Base-by-base conservation (phyloP, 2,329 filamentous ascomycete genomes). In the Pseudocercospora vitis region DNA sequence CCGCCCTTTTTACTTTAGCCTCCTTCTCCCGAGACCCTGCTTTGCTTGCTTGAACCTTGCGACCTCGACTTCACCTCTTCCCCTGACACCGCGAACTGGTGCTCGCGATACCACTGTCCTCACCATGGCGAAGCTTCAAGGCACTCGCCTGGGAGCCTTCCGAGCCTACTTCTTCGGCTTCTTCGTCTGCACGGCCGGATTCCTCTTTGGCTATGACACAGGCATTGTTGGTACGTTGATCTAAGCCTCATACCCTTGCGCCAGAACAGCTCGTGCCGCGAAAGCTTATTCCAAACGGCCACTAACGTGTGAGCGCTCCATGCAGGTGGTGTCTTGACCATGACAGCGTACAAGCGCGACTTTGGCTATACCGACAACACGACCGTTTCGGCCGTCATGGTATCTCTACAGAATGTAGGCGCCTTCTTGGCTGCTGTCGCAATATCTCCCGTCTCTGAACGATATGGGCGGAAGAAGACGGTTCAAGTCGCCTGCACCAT, bases 391-490 rank as follows among this genome's bases (percentile, higher is more conserved):
- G 59, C 64, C 3, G 75, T 79, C 45, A 73, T 75, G 29, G 75
- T 79, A 16, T 74, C 75, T 2, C 74, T 80, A 14, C 77, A 80
- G 49, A 77, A 80, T 56, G 74, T 78, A 7, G 78, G 78, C 19
- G 77, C 78, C 28, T 77, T 82, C 54, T 73, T 78, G 23, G 78
- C 78, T 18, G 78, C 77, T 55, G 75, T 81, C 49, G 59, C 72
- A 23, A 73, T 79, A 47, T 78, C 76, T 68, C 76, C 77, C 0
- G 48, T 80, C 7, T 78, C 75, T 4, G 74, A 78, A 49, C 65
- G 66, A 18, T 70, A 71, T 44, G 79, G 78, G 9, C 72, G 79
- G 12, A 72, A 73, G 24, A 68, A 65, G 49, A 72, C 74, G 8
- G 73, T 81, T 53, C 71, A 77, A 39, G 63, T 74, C 16, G 74